Base-by-base conservation (phyloP, 805 yeast species). In the Metschnikowia bowlesiae region DNA sequence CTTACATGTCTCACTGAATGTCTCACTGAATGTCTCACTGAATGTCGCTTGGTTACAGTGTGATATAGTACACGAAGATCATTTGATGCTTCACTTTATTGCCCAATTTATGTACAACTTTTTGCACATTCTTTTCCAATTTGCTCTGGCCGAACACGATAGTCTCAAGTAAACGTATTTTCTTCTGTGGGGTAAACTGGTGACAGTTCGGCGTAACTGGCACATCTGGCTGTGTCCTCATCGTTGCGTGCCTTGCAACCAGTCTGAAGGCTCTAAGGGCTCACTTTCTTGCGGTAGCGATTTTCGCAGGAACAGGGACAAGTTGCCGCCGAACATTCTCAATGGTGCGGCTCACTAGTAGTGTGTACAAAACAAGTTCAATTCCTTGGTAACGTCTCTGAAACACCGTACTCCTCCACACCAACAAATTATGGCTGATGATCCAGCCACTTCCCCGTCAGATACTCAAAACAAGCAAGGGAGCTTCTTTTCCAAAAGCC, bases 401-500 rank as follows among this genome's bases (percentile, higher is more conserved):
- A 30, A 30, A 11, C 18, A 14, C 30, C 13, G 10, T 22, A 32
- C 37, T n/a, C 32, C 8, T 39, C 2, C 8, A n/a, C 36, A 41
- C 16, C 8, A 16, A n/a, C 32, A n/a, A 14, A 41, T 8, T 22
- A 49, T 49, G 52, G 49, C 41, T 14, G 53, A 50, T 22, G 50
- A 50, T 39, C 46, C 35, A 32, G 53, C 36, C 33, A 28, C 46
- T 6, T 13, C 34, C 14, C 11, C 40, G 13, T 28, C 33, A 2
- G 41, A 36, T 13, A 29, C 22, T 14, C 43, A 14, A 5, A 16
- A 13, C 33, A 44, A 30, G 22, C 50, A 22, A 42, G 45, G 51
- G 8, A 49, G 37, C 46, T 56, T 62, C 22, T 57, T 69, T 49
- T 44, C 65, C 41, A 68, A 64, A 47, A 61, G 71, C 22, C 55